Percentiles rank a stretch among this genome's conserved stretches.
These are phyloP conservation scores for Jatropha multifida DNA, from an alignment of 441 rosid species.

Conservation along the genomic window DNA sequence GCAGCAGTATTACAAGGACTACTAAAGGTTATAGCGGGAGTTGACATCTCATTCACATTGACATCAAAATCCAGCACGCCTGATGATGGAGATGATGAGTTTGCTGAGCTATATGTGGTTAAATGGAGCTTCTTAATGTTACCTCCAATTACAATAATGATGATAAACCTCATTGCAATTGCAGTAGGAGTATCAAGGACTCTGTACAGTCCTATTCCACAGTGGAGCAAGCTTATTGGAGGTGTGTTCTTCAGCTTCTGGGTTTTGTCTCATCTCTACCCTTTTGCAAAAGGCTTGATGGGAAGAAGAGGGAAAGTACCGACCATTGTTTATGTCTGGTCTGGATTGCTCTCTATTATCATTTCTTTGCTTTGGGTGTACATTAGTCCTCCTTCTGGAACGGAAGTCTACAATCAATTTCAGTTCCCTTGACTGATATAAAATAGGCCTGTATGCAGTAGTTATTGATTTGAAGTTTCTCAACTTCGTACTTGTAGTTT, in stretches of 20 bases:
- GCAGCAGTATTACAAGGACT: constrained; percentile 72
- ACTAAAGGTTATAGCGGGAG: constrained; percentile 62
- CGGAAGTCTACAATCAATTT: constrained; percentile 53
- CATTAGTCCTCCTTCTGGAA: constrained; percentile 53
- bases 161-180: constrained; percentile 56
- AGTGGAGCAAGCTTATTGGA: constrained; percentile 72
- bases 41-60: constrained; percentile 66
- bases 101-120: constrained; percentile 53
- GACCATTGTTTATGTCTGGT: constrained; percentile 64
- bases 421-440: constrained; percentile 49
- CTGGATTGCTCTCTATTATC: constrained; percentile 52
- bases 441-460: not conserved
- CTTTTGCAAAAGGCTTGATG: constrained; percentile 73
- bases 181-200: constrained; percentile 58
- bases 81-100: constrained; percentile 64
- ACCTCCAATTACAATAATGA: constrained; percentile 60
- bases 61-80: constrained; percentile 58
- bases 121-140: constrained; percentile 68
- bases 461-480: constrained; percentile 31
- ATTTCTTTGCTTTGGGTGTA: constrained; percentile 57
- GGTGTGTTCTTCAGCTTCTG: constrained; percentile 80
- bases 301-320: constrained; percentile 66
- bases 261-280: constrained; percentile 67
- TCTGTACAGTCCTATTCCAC: constrained; percentile 57
- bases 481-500: constrained; percentile 32